Base-by-base conservation (phyloP, 106 monocot genomes). In the Agapanthus africanus region DNA sequence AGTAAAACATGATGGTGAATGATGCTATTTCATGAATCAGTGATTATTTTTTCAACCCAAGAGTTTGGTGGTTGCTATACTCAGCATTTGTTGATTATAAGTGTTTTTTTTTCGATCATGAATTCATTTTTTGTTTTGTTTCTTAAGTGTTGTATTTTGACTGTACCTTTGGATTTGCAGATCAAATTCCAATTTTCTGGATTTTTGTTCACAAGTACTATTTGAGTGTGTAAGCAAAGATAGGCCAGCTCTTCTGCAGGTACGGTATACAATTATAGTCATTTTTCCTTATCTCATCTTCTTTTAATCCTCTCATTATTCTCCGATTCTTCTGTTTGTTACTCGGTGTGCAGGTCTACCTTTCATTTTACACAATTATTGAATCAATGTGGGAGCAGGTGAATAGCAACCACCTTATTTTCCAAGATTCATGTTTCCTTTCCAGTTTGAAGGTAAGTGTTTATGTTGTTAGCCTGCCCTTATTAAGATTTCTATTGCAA, bases 201-300 rank as follows among this genome's bases (percentile, higher is more conserved):
- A 97, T 16, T 97, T 92, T 66, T 97, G 97, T 72, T 92, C 86
- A 38, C 92, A 97, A 81, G 84, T 97, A 37, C 74, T 97, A 34
- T 92, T 91, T 72, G 97, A 97, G 73, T 97, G 97, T 81, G 82
- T 97, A 19, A 97, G 97, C 77, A 97, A 87, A 63, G 97, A 97
- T 68, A 79, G 82, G 57, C 88, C 97, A 36, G 80, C 89, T 47
- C 76, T 97, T 40, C 77, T 97, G 34, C 97, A 90, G 87, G 97
- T 97, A 68, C 19, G 37, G 0, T 42, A 41, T 2, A 36, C 32
- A 49, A 37, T 44, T 59, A 51, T 8, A 39, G 19, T 44, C 23
- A 60, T 34, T 51, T 18, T 61, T 65, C 39, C 8, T 30, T 31
- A 11, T 31, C 30, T 30, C 11, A 13, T 30, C 14, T n/a, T 54